Evolutionary conservation across 441 rosid species (phyloP), one percentile per base, ranked within the genome.

Genomic region (Bocquillonia castaneifolia): DNA sequence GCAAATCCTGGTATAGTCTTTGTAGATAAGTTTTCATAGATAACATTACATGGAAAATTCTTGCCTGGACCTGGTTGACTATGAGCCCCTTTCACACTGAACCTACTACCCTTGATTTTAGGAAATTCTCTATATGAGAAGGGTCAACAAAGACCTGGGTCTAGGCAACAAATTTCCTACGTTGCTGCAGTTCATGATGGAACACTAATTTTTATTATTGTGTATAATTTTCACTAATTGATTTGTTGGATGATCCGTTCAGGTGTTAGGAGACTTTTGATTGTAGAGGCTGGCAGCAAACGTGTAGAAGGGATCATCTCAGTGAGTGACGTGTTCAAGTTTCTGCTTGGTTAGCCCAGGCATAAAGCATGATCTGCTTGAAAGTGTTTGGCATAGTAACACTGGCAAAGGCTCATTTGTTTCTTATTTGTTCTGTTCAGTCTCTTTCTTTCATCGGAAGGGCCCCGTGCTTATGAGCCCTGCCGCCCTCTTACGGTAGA

Each of bases 241-340:
- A 51, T 28, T 63, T 36, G 13, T 13, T 63, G 50, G 39, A 37
- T 74, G 56, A 70, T 72, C 13, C 25, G 66, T 67, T 22, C 79
- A 95, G 99, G 97, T 71, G 91, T 88, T 36, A 84, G 98, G 81
- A 84, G 98, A 69, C 80, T 95, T 45, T 81, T 92, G 69, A 83
- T 90, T 59, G 97, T 95, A 77, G 98, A 95, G 79, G 93, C 97
- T 45, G 97, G 99, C 64, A 95, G 96, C 88, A 95, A 88, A 80
- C 94, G 97, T 23, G 98, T 95, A 5, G 90, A 95, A 89, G 99
- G 98, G 68, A 85, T 92, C 56, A 80, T 95, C 59, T 84, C 99
- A 31, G 63, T 95, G 75, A 85, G 92, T 50, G 99, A 95, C 68
- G 85, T 95, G 55, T 89, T 95, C 77, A 84, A 70, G 68, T 92